Conservation (phyloP, 1,139 yeast species). For the Yamadazyma friedrichii region DNA sequence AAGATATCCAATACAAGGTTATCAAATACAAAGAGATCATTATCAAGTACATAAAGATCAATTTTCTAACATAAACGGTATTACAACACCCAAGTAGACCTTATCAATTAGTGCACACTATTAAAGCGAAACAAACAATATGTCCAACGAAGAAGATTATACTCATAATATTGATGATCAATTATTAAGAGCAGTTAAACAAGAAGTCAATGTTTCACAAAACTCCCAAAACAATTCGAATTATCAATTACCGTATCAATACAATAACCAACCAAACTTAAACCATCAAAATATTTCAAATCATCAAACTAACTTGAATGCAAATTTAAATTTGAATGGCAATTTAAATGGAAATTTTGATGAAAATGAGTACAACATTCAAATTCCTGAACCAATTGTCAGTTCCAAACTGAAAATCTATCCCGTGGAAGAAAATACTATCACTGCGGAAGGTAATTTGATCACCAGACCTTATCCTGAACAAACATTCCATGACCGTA, state of each 20-base stretch:
- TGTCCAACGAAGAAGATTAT: slow-evolving; percentile 30
- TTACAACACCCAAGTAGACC: no score
- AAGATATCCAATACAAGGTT: no score
- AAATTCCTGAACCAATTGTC: slow-evolving; percentile 49
- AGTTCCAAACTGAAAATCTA: slow-evolving; percentile 46
- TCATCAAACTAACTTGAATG: background rate
- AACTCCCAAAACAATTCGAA: slow-evolving; percentile 13
- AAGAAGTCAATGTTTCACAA: slow-evolving; percentile 18
- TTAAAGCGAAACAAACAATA: slow-evolving; percentile 1
- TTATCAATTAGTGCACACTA: no score
- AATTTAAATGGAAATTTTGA: slow-evolving; percentile 14
- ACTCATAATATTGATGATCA: slow-evolving; percentile 48
- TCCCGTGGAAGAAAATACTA: slow-evolving; percentile 48
- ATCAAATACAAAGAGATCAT: no score
- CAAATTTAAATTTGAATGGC: background rate
- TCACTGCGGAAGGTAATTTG: slow-evolving; percentile 49
- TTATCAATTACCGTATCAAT: slow-evolving; percentile 11
- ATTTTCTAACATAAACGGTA: no score
- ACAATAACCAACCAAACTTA: slow-evolving; percentile 13
- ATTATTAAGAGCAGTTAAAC: slow-evolving; percentile 38
- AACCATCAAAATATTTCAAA: background rate
- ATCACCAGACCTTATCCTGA: slow-evolving; percentile 57
- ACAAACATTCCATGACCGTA: slow-evolving; percentile 50
- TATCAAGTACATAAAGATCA: no score
- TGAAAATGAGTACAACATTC: slow-evolving; percentile 47